Percentiles rank a stretch among this genome's conserved stretches.
phyloP scores from a whole-genome alignment of 2,329 filamentous ascomycete genomes.

The Zelopaecilomyces penicillatus region DNA sequence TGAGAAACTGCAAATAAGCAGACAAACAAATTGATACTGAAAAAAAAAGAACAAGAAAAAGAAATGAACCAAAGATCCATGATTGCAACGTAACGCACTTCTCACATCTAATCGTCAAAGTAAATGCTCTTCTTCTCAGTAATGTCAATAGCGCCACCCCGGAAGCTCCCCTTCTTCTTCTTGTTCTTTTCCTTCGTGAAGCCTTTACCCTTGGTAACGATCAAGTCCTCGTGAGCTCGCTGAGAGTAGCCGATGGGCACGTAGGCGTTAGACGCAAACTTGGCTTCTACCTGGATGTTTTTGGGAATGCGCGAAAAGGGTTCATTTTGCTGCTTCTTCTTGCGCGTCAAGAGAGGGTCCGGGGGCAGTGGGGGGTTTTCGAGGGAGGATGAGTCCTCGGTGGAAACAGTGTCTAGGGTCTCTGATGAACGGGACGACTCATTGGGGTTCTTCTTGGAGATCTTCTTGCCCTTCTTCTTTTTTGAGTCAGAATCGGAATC shows the following conservation, averaged over 20 bases:
- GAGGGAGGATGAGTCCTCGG: conserved; percentile 21
- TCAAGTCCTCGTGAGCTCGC: conserved; percentile 77
- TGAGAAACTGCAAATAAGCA: no score
- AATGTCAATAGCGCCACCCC: conserved; percentile 81
- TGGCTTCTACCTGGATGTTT: conserved; percentile 58
- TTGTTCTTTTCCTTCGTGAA: conserved; percentile 99
- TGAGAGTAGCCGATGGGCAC: conserved; percentile 81
- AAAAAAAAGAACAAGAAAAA: no score
- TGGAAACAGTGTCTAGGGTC: conserved; percentile 46
- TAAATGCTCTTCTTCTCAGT: conserved; percentile 77
- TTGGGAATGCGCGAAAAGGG: conserved; percentile 73
- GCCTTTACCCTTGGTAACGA: conserved; percentile 86
- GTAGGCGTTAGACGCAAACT: conserved; percentile 71
- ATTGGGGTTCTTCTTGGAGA: conserved; percentile 14
- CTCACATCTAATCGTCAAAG: conserved; percentile 67
- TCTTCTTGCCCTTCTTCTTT: conserved; percentile 14
- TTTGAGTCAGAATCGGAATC: conserved; percentile 28
- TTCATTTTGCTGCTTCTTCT: conserved; percentile 49
- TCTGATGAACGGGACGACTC: conserved; percentile 36
- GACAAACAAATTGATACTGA: no score
- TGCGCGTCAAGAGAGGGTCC: conserved; percentile 31
- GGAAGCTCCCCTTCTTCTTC: conserved; percentile 86
- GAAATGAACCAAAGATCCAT: no score
- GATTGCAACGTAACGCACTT: no score
- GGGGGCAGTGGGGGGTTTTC: conserved; percentile 45